These are phyloP conservation scores for Yamadazyma sp. DNA, from an alignment of 805 yeast genomes.

Conservation along the genomic window DNA sequence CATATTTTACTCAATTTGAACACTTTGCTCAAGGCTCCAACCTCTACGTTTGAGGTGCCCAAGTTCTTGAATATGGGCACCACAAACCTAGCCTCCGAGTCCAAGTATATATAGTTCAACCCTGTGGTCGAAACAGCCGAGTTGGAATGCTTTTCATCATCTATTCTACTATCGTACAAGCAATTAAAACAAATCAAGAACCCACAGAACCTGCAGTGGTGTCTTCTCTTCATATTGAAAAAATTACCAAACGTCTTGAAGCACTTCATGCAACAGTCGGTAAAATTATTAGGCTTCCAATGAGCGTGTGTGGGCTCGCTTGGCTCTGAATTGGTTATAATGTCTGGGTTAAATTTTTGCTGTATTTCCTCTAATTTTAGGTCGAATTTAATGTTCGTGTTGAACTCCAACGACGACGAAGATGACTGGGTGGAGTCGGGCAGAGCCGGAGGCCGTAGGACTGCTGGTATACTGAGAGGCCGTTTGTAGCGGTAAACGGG, in stretches of 20 bases:
- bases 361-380: too few relatives aligned
- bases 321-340: constrained; percentile 5
- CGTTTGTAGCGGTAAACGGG: constrained; percentile 50
- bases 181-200: constrained; percentile 42
- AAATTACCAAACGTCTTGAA: constrained; percentile 30
- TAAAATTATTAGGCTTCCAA: constrained; percentile 49
- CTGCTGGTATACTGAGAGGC: constrained; percentile 53
- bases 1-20: constrained; percentile 32
- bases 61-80: constrained; percentile 34
- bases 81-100: constrained; percentile 31
- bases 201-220: constrained; percentile 56
- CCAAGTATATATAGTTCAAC: constrained; percentile 18
- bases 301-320: constrained; percentile 51
- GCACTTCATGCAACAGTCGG: constrained; percentile 45
- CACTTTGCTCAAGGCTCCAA: constrained; percentile 8
- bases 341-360: background rate
- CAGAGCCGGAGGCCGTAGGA: constrained; percentile 40
- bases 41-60: constrained; percentile 1
- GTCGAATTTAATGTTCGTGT: constrained; percentile 5
- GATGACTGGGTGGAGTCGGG: constrained; percentile 3
- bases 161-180: constrained; percentile 19
- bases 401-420: constrained; percentile 1
- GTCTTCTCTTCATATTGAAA: constrained; percentile 34
- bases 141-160: constrained; percentile 1
- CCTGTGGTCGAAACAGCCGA: too few relatives aligned